Base-by-base conservation (phyloP, 1,139 yeast genomes). In the Saccharomyces pastorianus region DNA sequence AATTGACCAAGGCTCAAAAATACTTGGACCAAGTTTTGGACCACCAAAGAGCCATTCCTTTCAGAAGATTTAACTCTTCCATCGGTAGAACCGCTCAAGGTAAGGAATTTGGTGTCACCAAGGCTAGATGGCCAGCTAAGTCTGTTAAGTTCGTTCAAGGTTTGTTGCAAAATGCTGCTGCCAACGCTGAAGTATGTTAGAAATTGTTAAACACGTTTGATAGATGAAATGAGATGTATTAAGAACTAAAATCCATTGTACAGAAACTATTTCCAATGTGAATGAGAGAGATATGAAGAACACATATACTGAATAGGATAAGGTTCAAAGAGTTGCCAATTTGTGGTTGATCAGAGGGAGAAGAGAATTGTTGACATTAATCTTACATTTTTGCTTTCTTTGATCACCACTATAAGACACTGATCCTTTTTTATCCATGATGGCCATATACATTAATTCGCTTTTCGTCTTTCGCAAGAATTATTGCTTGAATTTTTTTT, bases 51-150 rank as follows among this genome's bases (percentile, higher is more conserved):
- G 99, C 98, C 72, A 89, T 95, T 72, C 99, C 99, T 76, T 90
- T 93, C 93, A 88, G 99, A 85, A 85, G 96, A 83, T 91, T 82
- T 82, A 87, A 87, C 83, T 83, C 86, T 69, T 89, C 96, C 71
- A 90, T 89, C 73, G 99, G 99, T 77, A 89, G 99, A 83, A 88
- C 99, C 72, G 96, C 95, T 70, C 99, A 93, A 83, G 99, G 97
- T 81, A 93, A 93, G 82, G 99, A 93, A 83, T 95, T 91, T 75
- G 99, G 98, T 80, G 96, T 90, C 76, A 90, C 97, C 84, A 91
- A 88, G 83, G 99, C 98, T 72, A 91, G 99, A 89, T 93, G 99
- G 99, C 99, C 99, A 75, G 96, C 84, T 67, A 93, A 95, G 88
- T 88, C 96, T 64, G 97, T 93, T 76, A 88, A 89, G 82, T 90